Evolutionary conservation across 2,329 filamentous ascomycete species (phyloP).

Genomic region (Venturia oleaginea): DNA sequence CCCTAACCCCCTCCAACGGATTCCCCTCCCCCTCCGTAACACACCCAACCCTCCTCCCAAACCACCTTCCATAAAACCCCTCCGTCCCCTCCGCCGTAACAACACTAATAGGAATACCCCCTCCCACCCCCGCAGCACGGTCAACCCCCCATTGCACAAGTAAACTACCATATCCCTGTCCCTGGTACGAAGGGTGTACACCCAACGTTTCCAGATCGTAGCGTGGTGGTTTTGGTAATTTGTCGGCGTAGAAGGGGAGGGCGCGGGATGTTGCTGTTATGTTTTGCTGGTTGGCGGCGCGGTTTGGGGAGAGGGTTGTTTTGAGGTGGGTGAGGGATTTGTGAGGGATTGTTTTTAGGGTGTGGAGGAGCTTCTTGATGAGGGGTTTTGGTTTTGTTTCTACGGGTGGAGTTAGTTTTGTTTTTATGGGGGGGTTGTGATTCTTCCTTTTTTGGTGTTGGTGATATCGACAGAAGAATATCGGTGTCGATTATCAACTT

Average conservation of each 20-base stretch:
- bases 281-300: slow-evolving; percentile 17
- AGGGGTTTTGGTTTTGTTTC: neutral
- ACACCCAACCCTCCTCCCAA: slow-evolving; percentile 25
- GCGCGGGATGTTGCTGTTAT: slow-evolving; percentile 16
- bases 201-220: slow-evolving; percentile 33
- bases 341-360: no score
- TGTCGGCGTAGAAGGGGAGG: slow-evolving; percentile 17
- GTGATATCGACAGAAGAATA: neutral
- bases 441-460: neutral
- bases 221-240: slow-evolving; percentile 24
- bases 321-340: no score
- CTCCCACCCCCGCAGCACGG: slow-evolving; percentile 26
- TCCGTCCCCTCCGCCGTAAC: slow-evolving; percentile 32
- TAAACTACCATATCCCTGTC: slow-evolving; percentile 27
- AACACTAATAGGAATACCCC: slow-evolving; percentile 32
- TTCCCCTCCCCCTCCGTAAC: slow-evolving; percentile 26
- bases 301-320: neutral
- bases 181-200: slow-evolving; percentile 33
- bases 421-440: neutral
- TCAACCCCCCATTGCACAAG: slow-evolving; percentile 33
- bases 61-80: slow-evolving; percentile 32
- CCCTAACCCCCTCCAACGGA: slow-evolving; percentile 23
- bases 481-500: neutral
- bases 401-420: neutral
- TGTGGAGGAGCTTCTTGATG: neutral